Percentiles rank a stretch among this genome's conserved stretches.
These are phyloP conservation scores for Russula brevipes DNA, from an alignment of 768 basidiomycete species.

Conservation along the genomic window DNA sequence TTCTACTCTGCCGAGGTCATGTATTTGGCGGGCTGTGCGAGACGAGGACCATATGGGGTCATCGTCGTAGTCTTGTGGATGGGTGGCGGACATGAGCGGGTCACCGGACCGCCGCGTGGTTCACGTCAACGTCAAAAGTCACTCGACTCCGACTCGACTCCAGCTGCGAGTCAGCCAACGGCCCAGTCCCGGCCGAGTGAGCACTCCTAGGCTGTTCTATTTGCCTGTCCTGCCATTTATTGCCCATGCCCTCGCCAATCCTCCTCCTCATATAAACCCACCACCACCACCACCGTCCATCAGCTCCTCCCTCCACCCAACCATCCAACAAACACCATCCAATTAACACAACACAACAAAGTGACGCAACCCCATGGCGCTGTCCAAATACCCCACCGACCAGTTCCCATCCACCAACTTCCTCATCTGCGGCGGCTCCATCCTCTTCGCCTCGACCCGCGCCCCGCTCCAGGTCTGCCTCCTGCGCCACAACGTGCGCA, in stretches of 20 bases:
- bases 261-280: neutral
- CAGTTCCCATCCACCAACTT: slow-evolving; percentile 24
- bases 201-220: neutral
- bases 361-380: slow-evolving; percentile 1
- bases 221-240: neutral
- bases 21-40: slow-evolving; percentile 75
- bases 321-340: neutral
- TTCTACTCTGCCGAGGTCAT: slow-evolving; percentile 73
- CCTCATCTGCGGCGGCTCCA: slow-evolving; percentile 31
- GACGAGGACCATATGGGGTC: slow-evolving; percentile 82
- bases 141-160: too few species aligned
- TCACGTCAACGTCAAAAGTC: too few species aligned
- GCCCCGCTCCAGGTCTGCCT: slow-evolving; percentile 30
- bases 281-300: neutral
- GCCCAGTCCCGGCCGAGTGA: too few species aligned
- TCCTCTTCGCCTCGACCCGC: slow-evolving; percentile 27
- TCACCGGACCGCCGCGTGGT: too few species aligned
- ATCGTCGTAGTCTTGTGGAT: neutral
- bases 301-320: neutral
- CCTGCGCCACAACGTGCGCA: slow-evolving; percentile 29
- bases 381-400: slow-evolving; percentile 8
- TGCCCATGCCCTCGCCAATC: slow-evolving; percentile 5
- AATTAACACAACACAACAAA: neutral
- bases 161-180: too few species aligned
- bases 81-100: neutral